These are phyloP conservation scores for Parathielavia hyrcaniae DNA, from an alignment of 495 filamentous ascomycete genomes.

Conservation along the genomic window DNA sequence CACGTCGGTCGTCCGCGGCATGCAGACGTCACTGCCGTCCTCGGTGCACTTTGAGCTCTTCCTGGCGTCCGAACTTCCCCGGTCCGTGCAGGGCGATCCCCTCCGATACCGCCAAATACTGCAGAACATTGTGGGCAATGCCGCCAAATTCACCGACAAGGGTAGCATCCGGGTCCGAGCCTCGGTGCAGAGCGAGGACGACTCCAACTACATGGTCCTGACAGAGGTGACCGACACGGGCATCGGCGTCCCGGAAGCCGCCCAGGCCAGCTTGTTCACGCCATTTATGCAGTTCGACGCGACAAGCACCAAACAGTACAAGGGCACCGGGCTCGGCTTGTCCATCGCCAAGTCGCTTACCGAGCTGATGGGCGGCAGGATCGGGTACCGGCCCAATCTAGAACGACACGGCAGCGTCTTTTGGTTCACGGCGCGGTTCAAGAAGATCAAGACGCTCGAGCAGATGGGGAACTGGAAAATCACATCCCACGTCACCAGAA, in stretches of 20 bases:
- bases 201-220: constrained; percentile 40
- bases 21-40: constrained; percentile 33
- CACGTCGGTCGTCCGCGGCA: constrained; percentile 48
- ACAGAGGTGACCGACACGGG: constrained; percentile 71
- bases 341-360: constrained; percentile 72
- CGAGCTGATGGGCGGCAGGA: constrained; percentile 63
- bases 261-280: constrained; percentile 64
- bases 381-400: constrained; percentile 52
- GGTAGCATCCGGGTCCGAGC: constrained; percentile 36
- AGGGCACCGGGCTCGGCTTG: constrained; percentile 72
- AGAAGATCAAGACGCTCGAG: constrained; percentile 37
- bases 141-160: constrained; percentile 45
- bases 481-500: not conserved
- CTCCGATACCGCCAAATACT: constrained; percentile 45
- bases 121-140: constrained; percentile 45
- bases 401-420: constrained; percentile 51
- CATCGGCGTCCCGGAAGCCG: constrained; percentile 59
- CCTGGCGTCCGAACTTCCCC: constrained; percentile 39
- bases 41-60: constrained; percentile 34
- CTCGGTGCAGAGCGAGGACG: constrained; percentile 35
- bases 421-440: constrained; percentile 52
- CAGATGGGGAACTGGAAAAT: constrained; percentile 28
- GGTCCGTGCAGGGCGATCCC: constrained; percentile 41
- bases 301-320: constrained; percentile 67
- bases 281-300: constrained; percentile 77